Base-by-base conservation (phyloP, 108 stramenopile species). In the Skeletonema potamos region DNA sequence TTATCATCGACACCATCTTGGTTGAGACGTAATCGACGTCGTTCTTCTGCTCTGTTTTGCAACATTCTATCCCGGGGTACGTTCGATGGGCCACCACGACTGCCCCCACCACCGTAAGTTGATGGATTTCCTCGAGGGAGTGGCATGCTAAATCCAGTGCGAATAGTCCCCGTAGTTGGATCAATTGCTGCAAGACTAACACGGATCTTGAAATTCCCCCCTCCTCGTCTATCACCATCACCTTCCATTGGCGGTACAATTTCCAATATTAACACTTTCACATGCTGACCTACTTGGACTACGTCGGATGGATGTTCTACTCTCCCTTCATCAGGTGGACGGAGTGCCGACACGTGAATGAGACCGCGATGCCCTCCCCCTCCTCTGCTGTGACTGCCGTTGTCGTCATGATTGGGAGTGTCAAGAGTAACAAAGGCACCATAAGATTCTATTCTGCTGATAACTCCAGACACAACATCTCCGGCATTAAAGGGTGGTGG, bases 381-480 rank as follows among this genome's bases (percentile, higher is more conserved):
- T 41, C 22, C 29, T 15, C 44, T 26, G 0, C 44, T 54, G 54
- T 13, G 24, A 27, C 32, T 43, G 11, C 41, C 44, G 11, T 46
- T 58, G 60, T 46, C 54, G 11, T 62, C n/a, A 22, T 66, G 58
- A 13, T 26, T 29, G 12, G 74, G 59, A 39, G 68, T 65, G 54
- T 76, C 62, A 34, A 89, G 74, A 13, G 85, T 76, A 8, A 89
- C 72, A 77, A 94, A 94, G 39, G 89, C 89, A 28, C 93, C 93
- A 59, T 92, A 94, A 10, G 86, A 15, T 83, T 94, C 93, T 27
- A 94, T 79, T 7, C 89, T 79, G 24, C 74, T 68, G 5, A 94
- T 72, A n/a, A 64, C 64, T 13, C 90, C 93, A 9, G 73, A 36
- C 17, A 93, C 76, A 10, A 93, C 43, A 54, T 75, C 63, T 39